Conservation (phyloP, 257 asterid genomes). For the Striga asiatica region DNA sequence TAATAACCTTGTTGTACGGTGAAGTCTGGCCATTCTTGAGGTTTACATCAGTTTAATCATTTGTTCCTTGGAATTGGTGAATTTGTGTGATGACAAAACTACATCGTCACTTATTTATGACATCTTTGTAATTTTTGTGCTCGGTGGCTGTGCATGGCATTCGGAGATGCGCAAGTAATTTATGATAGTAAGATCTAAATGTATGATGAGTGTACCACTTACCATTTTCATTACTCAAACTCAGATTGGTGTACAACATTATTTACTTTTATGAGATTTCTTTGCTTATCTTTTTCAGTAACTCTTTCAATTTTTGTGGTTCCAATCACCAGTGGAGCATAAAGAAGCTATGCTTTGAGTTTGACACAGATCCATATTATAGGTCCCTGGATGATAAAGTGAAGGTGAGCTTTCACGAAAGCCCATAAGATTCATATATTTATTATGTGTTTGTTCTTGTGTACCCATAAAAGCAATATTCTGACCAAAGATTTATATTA, state of each 20-base stretch:
- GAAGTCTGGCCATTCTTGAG: not conserved
- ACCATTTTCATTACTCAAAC: not conserved
- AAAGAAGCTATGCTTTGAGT: slow-evolving; percentile 78
- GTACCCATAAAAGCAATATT: too few species aligned
- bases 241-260: not conserved
- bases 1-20: too few species aligned
- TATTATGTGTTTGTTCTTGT: too few species aligned
- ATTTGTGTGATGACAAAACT: not conserved
- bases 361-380: slow-evolving; percentile 86
- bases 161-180: not conserved
- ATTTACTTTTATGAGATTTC: not conserved
- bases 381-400: slow-evolving; percentile 58
- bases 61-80: not conserved
- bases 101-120: not conserved
- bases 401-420: slow-evolving; percentile 33
- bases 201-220: too few species aligned
- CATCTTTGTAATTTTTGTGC: not conserved
- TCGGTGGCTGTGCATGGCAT: not conserved
- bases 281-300: slow-evolving; percentile 7
- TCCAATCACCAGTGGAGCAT: slow-evolving; percentile 71
- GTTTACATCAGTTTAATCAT: not conserved
- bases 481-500: too few species aligned
- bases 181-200: not conserved
- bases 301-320: slow-evolving; percentile 9
- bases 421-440: not conserved